A percentile compares a stretch with the other conserved stretches of the same genome.
These are phyloP conservation scores for Copromyces sp. DNA, from an alignment of 495 filamentous ascomycete genomes.

Conservation along the genomic window DNA sequence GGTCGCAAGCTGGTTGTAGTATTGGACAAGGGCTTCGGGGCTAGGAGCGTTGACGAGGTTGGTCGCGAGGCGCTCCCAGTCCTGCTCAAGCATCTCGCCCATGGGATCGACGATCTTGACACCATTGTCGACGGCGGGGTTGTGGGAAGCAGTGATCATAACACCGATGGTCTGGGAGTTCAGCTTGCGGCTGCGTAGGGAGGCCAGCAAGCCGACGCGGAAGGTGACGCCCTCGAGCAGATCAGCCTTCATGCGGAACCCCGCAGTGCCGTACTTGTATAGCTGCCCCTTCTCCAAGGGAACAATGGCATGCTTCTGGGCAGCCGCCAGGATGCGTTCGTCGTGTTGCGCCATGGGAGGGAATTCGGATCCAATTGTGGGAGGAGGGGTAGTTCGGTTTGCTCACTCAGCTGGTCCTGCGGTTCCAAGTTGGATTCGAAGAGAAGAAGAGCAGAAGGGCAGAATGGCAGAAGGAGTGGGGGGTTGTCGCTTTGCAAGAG, in stretches of 20 bases:
- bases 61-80: slow-evolving; percentile 87
- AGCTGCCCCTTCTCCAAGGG: slow-evolving; percentile 47
- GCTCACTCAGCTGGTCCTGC: neutral
- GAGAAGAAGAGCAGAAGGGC: neutral
- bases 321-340: slow-evolving; percentile 45
- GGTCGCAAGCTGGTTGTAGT: slow-evolving; percentile 61
- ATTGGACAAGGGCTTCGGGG: slow-evolving; percentile 60
- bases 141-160: slow-evolving; percentile 99
- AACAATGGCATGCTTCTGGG: slow-evolving; percentile 57
- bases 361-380: neutral
- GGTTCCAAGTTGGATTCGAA: neutral
- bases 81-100: slow-evolving; percentile 92
- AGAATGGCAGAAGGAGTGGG: neutral
- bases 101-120: slow-evolving; percentile 97
- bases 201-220: slow-evolving; percentile 78
- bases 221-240: slow-evolving; percentile 85
- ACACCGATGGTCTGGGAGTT: slow-evolving; percentile 87
- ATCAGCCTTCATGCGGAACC: slow-evolving; percentile 52
- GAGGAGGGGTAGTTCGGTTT: neutral
- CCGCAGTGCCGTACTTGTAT: slow-evolving; percentile 93
- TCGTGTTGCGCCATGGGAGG: slow-evolving; percentile 18
- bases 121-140: slow-evolving; percentile 92
- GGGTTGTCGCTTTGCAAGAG: neutral
- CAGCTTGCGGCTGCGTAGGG: slow-evolving; percentile 82
- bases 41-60: slow-evolving; percentile 71